Evolutionary conservation across 148 eudicot species (phyloP).

Genomic region (Amaranthus cruentus): DNA sequence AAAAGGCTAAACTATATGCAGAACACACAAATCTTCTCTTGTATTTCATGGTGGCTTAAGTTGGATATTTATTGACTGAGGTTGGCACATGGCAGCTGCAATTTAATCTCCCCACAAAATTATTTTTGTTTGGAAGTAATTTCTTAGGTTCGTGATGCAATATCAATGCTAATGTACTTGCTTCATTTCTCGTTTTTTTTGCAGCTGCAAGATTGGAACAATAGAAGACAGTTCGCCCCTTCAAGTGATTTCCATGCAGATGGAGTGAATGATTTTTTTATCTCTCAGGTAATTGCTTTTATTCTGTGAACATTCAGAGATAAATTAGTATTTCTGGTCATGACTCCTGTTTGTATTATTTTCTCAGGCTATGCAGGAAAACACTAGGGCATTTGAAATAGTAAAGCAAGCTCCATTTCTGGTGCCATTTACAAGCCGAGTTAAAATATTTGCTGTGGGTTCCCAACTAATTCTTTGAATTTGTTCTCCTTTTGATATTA

Average conservation of each 20-base stretch:
- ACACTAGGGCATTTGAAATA: constrained; percentile 74
- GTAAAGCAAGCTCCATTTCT: constrained; percentile 87
- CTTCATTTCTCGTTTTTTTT: constrained; percentile 18
- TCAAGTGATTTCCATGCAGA: constrained; percentile 92
- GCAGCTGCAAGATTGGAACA: constrained; percentile 99
- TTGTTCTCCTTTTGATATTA: neutral
- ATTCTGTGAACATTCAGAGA: neutral
- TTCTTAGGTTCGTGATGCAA: neutral
- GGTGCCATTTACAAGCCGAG: constrained; percentile 93
- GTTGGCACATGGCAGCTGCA: neutral
- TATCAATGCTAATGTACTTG: neutral
- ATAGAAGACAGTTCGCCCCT: constrained; percentile 77
- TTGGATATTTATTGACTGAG: neutral
- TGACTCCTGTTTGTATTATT: constrained; percentile 13
- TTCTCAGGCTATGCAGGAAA: constrained; percentile 77
- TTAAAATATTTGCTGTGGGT: constrained; percentile 87
- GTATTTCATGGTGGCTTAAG: too few relatives aligned
- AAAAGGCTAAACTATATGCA: too few relatives aligned
- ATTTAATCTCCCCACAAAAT: neutral
- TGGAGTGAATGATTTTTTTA: constrained; percentile 82
- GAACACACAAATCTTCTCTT: too few relatives aligned
- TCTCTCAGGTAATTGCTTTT: constrained; percentile 64
- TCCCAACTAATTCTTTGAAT: constrained; percentile 1
- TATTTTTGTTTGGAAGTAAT: neutral
- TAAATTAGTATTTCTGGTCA: neutral